Evolutionary conservation across 2,329 filamentous ascomycete genomes (phyloP).

Genomic region (Xylariaceae sp.): DNA sequence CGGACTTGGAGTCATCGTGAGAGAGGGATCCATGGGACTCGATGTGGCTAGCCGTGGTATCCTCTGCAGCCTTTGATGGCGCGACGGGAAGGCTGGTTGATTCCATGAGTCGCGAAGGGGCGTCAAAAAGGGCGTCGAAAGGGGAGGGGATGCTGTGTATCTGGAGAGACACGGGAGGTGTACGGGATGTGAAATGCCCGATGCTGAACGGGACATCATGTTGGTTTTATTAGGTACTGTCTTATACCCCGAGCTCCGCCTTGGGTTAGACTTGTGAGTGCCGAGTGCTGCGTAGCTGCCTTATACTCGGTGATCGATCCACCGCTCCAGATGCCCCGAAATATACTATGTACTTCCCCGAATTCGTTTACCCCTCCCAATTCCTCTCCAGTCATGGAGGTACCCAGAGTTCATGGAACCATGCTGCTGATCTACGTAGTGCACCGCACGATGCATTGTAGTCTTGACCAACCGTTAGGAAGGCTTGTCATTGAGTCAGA

Average conservation of each 20-base stretch:
- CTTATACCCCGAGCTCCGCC: neutral
- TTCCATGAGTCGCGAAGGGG: constrained; percentile 5
- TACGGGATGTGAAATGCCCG: neutral
- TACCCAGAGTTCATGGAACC: too few species aligned
- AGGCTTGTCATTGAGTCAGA: too few species aligned
- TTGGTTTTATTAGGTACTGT: neutral
- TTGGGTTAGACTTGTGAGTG: neutral
- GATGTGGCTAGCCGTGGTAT: constrained; percentile 9
- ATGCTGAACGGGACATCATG: neutral
- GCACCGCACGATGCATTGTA: too few species aligned
- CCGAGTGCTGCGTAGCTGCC: neutral
- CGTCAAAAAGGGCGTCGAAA: neutral
- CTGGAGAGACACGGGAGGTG: neutral
- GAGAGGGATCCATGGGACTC: constrained; percentile 16
- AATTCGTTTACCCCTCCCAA: neutral
- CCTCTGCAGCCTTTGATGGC: constrained; percentile 9
- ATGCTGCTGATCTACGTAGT: too few species aligned
- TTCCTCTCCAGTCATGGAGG: too few species aligned
- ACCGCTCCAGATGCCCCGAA: neutral
- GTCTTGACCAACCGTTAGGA: too few species aligned
- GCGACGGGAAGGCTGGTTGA: constrained; percentile 1
- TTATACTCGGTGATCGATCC: neutral
- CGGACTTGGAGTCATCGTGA: constrained; percentile 15
- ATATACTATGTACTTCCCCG: neutral
- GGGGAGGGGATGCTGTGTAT: neutral